phyloP scores from a whole-genome alignment of 2,329 filamentous ascomycete species.

The Exophiala phaeomuriformis region DNA sequence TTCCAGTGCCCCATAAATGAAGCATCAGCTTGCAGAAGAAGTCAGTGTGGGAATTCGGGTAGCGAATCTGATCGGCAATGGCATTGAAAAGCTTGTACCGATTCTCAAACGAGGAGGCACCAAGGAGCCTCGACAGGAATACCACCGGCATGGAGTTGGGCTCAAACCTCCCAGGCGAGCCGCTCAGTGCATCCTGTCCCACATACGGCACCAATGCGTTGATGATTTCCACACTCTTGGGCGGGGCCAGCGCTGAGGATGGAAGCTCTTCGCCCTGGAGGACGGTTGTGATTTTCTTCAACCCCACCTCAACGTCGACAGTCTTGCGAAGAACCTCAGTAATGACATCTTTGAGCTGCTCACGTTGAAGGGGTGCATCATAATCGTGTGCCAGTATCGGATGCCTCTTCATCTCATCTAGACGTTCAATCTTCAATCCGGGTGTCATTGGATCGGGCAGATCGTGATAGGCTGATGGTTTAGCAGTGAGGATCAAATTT shows the following conservation, averaged over 20 bases:
- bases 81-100: conserved; percentile 78
- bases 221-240: conserved; percentile 47
- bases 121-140: conserved; percentile 67
- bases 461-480: conserved; percentile 61
- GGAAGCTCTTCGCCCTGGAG: conserved; percentile 3
- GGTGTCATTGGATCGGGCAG: conserved; percentile 66
- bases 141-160: conserved; percentile 60
- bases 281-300: conserved; percentile 58
- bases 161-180: conserved; percentile 54
- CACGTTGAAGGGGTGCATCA: conserved; percentile 40
- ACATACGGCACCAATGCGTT: conserved; percentile 80
- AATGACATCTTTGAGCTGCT: conserved; percentile 48
- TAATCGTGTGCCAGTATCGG: conserved; percentile 61
- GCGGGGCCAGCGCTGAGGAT: conserved; percentile 9
- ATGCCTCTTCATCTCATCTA: conserved; percentile 65
- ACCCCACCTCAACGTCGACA: conserved; percentile 48
- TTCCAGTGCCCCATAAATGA: conserved; percentile 66
- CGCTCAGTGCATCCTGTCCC: conserved; percentile 62
- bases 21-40: conserved; percentile 85
- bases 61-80: conserved; percentile 86
- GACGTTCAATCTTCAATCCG: conserved; percentile 66
- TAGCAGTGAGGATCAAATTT: conserved; percentile 79
- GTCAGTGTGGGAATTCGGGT: conserved; percentile 79
- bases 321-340: conserved; percentile 45
- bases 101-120: conserved; percentile 66